A percentile compares a stretch with the other conserved stretches of the same genome.
Evolutionary conservation across 2,329 filamentous ascomycete genomes (phyloP).

Genomic region (Ceratocystis destructans): DNA sequence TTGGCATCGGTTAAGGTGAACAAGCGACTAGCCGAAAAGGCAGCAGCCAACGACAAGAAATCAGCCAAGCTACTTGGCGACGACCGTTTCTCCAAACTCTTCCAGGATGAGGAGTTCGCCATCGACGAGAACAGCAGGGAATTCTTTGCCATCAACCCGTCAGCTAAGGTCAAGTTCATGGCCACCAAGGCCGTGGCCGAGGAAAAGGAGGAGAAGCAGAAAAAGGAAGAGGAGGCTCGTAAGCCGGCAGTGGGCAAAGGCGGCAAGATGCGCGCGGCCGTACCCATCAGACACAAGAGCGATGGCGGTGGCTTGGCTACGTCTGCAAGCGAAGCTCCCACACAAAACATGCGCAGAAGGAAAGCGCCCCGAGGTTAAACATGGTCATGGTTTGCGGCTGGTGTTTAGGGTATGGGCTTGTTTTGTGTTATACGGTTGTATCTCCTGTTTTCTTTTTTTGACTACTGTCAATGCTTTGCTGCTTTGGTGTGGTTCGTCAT

Average conservation of each 20-base stretch:
- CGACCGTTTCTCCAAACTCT: constrained; percentile 73
- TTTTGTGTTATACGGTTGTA: constrained; percentile 9
- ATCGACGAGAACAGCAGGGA: constrained; percentile 83
- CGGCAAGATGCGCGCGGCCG: constrained; percentile 16
- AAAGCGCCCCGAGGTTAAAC: constrained; percentile 18
- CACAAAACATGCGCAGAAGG: constrained; percentile 16
- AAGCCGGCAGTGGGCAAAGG: constrained; percentile 12
- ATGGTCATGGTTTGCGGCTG: background rate
- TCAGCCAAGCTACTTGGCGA: constrained; percentile 59
- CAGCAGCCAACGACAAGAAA: constrained; percentile 41
- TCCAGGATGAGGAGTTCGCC: constrained; percentile 83
- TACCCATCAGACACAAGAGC: constrained; percentile 19
- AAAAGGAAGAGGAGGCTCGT: constrained; percentile 23
- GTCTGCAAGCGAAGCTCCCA: background rate
- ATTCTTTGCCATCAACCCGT: constrained; percentile 80
- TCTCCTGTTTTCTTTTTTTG: background rate
- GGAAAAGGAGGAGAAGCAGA: constrained; percentile 34
- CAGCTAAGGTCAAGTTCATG: constrained; percentile 36
- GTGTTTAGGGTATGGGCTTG: constrained; percentile 11
- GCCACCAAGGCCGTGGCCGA: constrained; percentile 18
- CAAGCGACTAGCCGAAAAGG: constrained; percentile 62
- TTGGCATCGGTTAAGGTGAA: constrained; percentile 67
- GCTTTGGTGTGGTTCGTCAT: background rate
- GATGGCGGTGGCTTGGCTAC: constrained; percentile 14
- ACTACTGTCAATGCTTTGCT: background rate